Conservation (phyloP, 345 rosid genomes). For the Lumnitzera littorea region DNA sequence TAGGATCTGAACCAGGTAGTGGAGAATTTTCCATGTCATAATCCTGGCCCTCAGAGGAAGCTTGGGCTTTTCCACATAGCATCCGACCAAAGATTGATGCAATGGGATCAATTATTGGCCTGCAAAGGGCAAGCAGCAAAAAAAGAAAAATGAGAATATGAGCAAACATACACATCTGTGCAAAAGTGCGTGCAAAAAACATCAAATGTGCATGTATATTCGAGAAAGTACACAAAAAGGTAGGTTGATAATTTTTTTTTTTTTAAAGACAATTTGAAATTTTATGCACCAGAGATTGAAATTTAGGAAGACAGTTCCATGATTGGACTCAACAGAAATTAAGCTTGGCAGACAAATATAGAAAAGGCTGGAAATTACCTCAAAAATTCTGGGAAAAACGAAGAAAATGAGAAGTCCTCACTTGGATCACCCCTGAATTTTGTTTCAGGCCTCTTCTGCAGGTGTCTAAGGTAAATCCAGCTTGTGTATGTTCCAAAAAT, state of each 20-base stretch:
- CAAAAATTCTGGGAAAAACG: conserved; percentile 85
- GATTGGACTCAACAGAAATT: not conserved
- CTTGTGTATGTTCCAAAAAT: conserved; percentile 87
- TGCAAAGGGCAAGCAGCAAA: conserved; percentile 18
- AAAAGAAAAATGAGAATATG: conserved; percentile 4
- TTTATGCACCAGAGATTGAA: no score
- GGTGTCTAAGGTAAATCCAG: conserved; percentile 91
- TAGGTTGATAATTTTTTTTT: not conserved
- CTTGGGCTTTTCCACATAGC: conserved; percentile 70
- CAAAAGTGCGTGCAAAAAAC: no score
- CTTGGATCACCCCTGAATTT: conserved; percentile 91
- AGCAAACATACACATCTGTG: not conserved
- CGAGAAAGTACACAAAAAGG: not conserved
- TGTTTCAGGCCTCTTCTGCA: conserved; percentile 78
- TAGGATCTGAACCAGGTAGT: conserved; percentile 91
- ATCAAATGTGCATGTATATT: not conserved
- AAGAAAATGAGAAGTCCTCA: conserved; percentile 87
- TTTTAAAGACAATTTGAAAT: no score
- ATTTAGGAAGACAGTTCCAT: no score
- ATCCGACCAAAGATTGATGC: conserved; percentile 75
- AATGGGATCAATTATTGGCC: conserved; percentile 81
- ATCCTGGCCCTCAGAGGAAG: conserved; percentile 38
- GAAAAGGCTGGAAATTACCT: conserved; percentile 34
- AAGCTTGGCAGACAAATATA: not conserved
- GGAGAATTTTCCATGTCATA: conserved; percentile 52